Evolutionary conservation across 2,329 filamentous ascomycete genomes (phyloP).

Genomic region (Paecilomyces fulvus): DNA sequence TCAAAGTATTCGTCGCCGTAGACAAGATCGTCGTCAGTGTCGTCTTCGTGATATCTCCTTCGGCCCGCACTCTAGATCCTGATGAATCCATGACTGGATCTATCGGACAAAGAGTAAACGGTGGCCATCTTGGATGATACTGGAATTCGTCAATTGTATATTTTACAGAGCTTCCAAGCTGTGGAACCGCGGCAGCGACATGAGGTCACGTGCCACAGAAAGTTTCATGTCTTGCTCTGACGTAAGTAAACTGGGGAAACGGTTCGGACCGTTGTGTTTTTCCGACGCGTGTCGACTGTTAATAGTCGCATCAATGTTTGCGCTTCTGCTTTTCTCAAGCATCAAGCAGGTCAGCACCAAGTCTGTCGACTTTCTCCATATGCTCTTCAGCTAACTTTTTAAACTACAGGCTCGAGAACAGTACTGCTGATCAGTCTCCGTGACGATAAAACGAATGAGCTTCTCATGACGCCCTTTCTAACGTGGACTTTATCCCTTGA

Average conservation of each 20-base stretch:
- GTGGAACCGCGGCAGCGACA: neutral
- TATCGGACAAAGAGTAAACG: neutral
- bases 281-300: neutral
- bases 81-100: neutral
- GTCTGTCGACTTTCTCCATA: neutral
- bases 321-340: neutral
- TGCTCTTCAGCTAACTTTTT: conserved; percentile 1
- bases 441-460: conserved; percentile 34
- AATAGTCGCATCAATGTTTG: too few relatives aligned
- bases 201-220: neutral
- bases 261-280: neutral
- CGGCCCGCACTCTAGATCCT: neutral
- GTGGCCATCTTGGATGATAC: neutral
- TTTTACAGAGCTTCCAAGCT: neutral
- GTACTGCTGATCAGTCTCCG: conserved; percentile 20
- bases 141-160: neutral
- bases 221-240: neutral
- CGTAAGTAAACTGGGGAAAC: neutral
- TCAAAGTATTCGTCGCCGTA: neutral
- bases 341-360: neutral
- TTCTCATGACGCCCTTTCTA: conserved; percentile 27
- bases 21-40: neutral
- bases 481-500: conserved; percentile 29
- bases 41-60: neutral
- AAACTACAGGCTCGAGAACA: conserved; percentile 1